These are phyloP conservation scores for Boletellus emodensis DNA, from an alignment of 768 basidiomycete genomes.

Conservation along the genomic window DNA sequence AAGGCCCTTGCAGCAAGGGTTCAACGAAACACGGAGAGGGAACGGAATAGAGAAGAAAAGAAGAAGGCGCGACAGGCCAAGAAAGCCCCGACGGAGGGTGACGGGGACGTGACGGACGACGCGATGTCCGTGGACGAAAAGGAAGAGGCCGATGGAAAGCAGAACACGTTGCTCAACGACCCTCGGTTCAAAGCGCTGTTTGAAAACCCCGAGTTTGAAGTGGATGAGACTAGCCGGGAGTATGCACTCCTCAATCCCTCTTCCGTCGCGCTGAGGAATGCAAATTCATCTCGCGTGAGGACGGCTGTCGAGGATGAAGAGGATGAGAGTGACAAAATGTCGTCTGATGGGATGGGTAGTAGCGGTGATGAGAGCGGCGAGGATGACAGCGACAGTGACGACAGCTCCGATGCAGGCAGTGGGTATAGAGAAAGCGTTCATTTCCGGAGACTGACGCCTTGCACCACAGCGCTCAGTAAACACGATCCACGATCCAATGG, in stretches of 20 bases:
- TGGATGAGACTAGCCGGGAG: constrained; percentile 86
- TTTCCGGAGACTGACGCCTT: constrained; percentile 12
- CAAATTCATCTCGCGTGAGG: constrained; percentile 40
- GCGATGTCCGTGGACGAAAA: constrained; percentile 31
- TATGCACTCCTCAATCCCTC: constrained; percentile 94
- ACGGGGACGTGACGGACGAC: constrained; percentile 30
- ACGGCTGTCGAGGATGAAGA: constrained; percentile 88
- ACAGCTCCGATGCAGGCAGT: constrained; percentile 62
- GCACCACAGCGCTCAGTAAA: constrained; percentile 43
- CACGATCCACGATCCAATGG: constrained; percentile 55
- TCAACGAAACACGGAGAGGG: constrained; percentile 56
- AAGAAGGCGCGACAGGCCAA: constrained; percentile 45
- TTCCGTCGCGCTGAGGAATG: constrained; percentile 52
- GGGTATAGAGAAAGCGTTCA: constrained; percentile 16
- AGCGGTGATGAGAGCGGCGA: constrained; percentile 43
- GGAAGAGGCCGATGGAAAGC: constrained; percentile 20
- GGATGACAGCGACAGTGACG: constrained; percentile 38
- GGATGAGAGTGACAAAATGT: constrained; percentile 74
- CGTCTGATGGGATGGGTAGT: constrained; percentile 52
- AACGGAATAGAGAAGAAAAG: constrained; percentile 51
- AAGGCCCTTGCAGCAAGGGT: constrained; percentile 80
- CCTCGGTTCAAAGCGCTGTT: constrained; percentile 89
- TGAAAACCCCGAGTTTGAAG: constrained; percentile 85
- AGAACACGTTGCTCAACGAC: constrained; percentile 65
- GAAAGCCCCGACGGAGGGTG: constrained; percentile 32